Percentiles rank a stretch among this genome's conserved stretches.
These are phyloP conservation scores for Myochromella boudieri DNA, from an alignment of 768 basidiomycete species.

Conservation along the genomic window DNA sequence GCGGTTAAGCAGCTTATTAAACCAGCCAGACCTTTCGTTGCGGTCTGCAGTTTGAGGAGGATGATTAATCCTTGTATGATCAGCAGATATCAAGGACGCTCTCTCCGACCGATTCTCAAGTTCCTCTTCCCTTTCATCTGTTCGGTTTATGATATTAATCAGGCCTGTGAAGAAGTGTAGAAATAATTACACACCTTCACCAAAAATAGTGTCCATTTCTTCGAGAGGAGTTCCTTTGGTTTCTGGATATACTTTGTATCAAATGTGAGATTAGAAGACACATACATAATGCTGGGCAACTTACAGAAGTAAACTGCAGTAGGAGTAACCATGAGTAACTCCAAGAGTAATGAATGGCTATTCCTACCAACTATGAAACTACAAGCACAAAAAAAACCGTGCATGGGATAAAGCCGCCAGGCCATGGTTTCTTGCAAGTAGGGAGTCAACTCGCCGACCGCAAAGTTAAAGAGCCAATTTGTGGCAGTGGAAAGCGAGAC, in stretches of 20 bases:
- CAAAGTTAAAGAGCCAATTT: conserved; percentile 85
- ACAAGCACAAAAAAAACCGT: conserved; percentile 87
- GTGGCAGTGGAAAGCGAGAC: conserved; percentile 93
- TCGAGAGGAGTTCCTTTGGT: conserved; percentile 86
- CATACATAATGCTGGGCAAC: conserved; percentile 23
- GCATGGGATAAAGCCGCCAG: conserved; percentile 96
- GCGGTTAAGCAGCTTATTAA: conserved; percentile 50
- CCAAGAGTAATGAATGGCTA: background rate
- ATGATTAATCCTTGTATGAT: conserved; percentile 29
- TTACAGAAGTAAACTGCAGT: conserved; percentile 70
- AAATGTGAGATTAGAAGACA: conserved; percentile 9
- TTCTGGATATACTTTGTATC: conserved; percentile 73
- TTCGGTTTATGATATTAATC: background rate
- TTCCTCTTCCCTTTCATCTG: conserved; percentile 51
- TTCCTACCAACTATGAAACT: conserved; percentile 75
- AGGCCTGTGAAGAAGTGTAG: background rate
- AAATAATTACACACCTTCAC: conserved; percentile 59
- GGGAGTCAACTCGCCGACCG: conserved; percentile 88
- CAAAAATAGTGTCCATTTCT: conserved; percentile 90
- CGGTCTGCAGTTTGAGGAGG: conserved; percentile 20
- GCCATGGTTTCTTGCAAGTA: conserved; percentile 82
- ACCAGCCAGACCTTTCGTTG: conserved; percentile 39
- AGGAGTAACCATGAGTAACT: conserved; percentile 4
- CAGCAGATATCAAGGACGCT: conserved; percentile 49
- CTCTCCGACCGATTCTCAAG: conserved; percentile 65